A percentile compares a stretch with the other conserved stretches of the same genome.
These are phyloP conservation scores for Phytophthora rubi DNA, from an alignment of 352 stramenopile genomes.

Conservation along the genomic window DNA sequence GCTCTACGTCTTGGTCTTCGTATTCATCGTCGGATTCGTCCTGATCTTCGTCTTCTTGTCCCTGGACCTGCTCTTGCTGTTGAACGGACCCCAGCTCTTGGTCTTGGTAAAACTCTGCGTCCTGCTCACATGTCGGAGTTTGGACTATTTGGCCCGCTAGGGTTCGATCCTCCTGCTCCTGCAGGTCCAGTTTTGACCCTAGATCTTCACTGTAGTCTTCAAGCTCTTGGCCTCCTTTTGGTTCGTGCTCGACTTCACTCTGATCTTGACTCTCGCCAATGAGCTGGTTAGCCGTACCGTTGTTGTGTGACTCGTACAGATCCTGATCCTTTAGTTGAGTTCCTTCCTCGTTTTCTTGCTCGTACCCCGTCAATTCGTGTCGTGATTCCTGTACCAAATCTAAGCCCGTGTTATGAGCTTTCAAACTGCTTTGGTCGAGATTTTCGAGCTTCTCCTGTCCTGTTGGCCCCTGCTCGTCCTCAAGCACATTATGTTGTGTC, in stretches of 20 bases:
- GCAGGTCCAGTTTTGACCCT: not conserved
- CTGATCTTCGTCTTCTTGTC: conserved; percentile 16
- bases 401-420: not conserved
- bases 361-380: not conserved
- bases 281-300: not conserved
- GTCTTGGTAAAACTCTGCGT: not conserved
- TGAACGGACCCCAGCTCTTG: not conserved
- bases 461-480: not conserved
- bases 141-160: not conserved
- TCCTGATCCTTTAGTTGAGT: conserved; percentile 1
- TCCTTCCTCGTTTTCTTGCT: not conserved
- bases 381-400: not conserved
- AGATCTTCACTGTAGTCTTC: not conserved
- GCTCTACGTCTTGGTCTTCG: conserved; percentile 12
- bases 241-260: not conserved
- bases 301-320: not conserved
- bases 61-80: not conserved
- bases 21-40: conserved; percentile 24
- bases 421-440: not conserved
- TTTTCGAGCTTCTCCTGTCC: not conserved
- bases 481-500: not conserved
- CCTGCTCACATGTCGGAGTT: conserved; percentile 3
- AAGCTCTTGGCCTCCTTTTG: not conserved
- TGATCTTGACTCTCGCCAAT: not conserved
- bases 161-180: not conserved